phyloP scores from a whole-genome alignment of 1,139 yeast species.

The Diutina mesorugosa region DNA sequence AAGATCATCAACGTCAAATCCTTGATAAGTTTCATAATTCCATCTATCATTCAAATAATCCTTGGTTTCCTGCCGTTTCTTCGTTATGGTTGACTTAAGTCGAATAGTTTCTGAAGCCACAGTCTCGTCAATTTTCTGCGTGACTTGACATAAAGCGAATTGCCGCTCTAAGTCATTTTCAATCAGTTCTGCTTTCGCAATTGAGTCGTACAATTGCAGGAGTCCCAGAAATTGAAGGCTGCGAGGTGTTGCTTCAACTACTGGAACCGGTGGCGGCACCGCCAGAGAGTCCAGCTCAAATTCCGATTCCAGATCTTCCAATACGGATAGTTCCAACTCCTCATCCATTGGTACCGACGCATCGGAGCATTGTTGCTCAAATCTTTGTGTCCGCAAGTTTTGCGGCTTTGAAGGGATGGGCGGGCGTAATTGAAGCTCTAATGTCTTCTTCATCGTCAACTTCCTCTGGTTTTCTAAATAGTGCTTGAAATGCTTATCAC shows the following conservation, averaged over 20 bases:
- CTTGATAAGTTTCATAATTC: slow-evolving; percentile 47
- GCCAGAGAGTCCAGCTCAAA: slow-evolving; percentile 2
- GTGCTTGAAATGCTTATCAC: slow-evolving; percentile 29
- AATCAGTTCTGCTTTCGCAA: slow-evolving; percentile 23
- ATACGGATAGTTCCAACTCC: background rate
- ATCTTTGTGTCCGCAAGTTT: slow-evolving; percentile 6
- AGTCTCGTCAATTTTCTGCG: slow-evolving; percentile 19
- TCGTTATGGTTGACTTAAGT: slow-evolving; percentile 19
- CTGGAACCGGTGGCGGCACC: slow-evolving; percentile 2
- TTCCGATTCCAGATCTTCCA: slow-evolving; percentile 1
- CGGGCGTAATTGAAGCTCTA: slow-evolving; percentile 18
- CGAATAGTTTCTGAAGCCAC: slow-evolving; percentile 23
- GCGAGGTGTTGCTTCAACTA: background rate
- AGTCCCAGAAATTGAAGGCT: background rate
- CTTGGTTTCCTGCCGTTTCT: slow-evolving; percentile 21
- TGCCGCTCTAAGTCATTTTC: slow-evolving; percentile 22
- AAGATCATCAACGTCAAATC: slow-evolving; percentile 39
- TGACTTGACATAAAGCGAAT: slow-evolving; percentile 28
- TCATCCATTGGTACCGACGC: background rate
- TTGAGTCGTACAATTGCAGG: slow-evolving; percentile 15
- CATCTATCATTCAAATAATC: slow-evolving; percentile 21
- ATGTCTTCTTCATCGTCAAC: slow-evolving; percentile 18
- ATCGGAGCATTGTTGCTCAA: background rate
- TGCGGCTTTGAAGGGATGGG: slow-evolving; percentile 26
- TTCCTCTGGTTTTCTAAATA: slow-evolving; percentile 26